phyloP scores from a whole-genome alignment of 1,139 yeast species.

The Insectozyma bohioensis region DNA sequence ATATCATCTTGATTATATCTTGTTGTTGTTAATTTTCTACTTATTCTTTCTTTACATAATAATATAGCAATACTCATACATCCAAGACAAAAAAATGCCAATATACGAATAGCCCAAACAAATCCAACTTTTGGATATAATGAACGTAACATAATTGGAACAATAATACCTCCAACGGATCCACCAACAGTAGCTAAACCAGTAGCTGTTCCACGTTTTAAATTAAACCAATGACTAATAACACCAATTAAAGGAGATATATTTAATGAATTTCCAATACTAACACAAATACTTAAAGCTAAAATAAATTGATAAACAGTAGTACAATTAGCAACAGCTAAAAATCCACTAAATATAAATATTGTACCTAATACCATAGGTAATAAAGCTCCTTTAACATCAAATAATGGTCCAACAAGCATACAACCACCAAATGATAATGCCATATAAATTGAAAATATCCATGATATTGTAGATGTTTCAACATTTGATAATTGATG shows the following conservation, averaged over 20 bases:
- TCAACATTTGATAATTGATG: conserved; percentile 28
- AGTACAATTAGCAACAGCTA: conserved; percentile 32
- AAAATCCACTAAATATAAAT: conserved; percentile 31
- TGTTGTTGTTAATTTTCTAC: not conserved
- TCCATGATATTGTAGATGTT: conserved; percentile 31
- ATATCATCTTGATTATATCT: not conserved
- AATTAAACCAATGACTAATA: conserved; percentile 38
- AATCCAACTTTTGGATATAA: conserved; percentile 32
- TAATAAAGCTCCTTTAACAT: conserved; percentile 29
- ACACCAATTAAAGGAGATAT: conserved; percentile 40
- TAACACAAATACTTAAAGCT: conserved; percentile 34
- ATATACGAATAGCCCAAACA: conserved; percentile 35
- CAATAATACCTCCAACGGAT: conserved; percentile 37
- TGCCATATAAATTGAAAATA: conserved; percentile 36
- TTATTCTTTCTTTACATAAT: conserved; percentile 11
- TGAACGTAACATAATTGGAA: conserved; percentile 33
- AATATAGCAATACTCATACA: conserved; percentile 27
- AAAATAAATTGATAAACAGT: conserved; percentile 35
- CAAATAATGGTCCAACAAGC: conserved; percentile 39
- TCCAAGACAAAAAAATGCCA: conserved; percentile 32
- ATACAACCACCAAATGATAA: conserved; percentile 33
- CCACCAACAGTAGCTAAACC: conserved; percentile 43
- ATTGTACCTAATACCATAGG: conserved; percentile 27
- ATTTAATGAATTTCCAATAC: conserved; percentile 34
- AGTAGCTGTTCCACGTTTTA: conserved; percentile 34